Percentiles rank a stretch among this genome's conserved stretches.
Evolutionary conservation across 2,329 filamentous ascomycete species (phyloP).

Genomic region (Beauveria rudraprayagi): DNA sequence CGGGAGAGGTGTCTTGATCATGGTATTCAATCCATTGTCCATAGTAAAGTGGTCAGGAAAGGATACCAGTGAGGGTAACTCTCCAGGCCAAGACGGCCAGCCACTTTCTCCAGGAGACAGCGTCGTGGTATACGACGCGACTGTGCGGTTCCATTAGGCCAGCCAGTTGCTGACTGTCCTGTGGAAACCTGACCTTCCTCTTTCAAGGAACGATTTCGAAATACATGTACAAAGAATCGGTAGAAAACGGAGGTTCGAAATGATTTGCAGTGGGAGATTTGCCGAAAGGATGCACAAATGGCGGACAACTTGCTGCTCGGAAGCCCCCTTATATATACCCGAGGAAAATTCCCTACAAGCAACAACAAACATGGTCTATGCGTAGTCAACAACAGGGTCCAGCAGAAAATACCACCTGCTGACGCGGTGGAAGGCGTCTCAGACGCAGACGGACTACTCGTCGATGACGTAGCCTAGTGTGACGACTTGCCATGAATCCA

Average conservation of each 20-base stretch:
- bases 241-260: background rate
- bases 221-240: background rate
- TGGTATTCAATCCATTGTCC: background rate
- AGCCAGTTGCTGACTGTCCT: too few relatives aligned
- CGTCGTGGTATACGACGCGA: constrained; percentile 2
- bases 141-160: constrained; percentile 4
- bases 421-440: background rate
- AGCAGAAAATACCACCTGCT: background rate
- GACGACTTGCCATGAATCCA: background rate
- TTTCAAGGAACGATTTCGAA: background rate
- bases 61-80: constrained; percentile 2
- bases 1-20: constrained; percentile 3
- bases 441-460: background rate
- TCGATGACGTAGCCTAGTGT: background rate
- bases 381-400: background rate
- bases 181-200: too few relatives aligned
- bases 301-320: background rate
- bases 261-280: background rate
- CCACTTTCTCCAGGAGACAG: background rate
- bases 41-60: background rate
- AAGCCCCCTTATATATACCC: background rate
- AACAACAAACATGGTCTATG: background rate
- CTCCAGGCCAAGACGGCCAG: background rate
- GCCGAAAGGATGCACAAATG: background rate
- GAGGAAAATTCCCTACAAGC: background rate